Percentiles rank a stretch among this genome's conserved stretches.
These are phyloP conservation scores for Naganishia vishniacii DNA, from an alignment of 768 basidiomycete species.

Conservation along the genomic window DNA sequence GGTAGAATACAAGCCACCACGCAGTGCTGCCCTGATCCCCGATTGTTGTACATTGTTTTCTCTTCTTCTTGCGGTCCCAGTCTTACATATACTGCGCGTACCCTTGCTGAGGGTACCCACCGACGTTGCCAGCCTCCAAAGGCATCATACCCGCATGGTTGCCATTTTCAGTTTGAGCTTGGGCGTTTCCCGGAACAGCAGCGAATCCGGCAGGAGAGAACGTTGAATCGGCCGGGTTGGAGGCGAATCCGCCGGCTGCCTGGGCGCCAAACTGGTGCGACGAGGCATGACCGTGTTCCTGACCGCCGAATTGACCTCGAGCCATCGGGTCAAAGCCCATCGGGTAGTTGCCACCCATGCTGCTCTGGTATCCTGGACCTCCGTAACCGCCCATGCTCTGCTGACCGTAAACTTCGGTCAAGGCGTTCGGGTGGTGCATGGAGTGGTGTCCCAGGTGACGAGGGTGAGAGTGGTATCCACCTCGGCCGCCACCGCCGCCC, in stretches of 20 bases:
- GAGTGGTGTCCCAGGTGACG: conserved; percentile 44
- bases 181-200: conserved; percentile 11
- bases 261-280: conserved; percentile 16
- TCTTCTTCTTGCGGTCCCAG: too few relatives aligned
- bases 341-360: conserved; percentile 22
- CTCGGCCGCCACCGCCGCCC: conserved; percentile 29
- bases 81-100: conserved; percentile 30
- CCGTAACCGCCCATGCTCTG: conserved; percentile 24
- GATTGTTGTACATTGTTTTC: conserved; percentile 9
- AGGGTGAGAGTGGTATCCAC: conserved; percentile 29
- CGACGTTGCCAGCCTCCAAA: conserved; percentile 22
- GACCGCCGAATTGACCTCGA: conserved; percentile 22
- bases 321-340: conserved; percentile 28
- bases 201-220: conserved; percentile 10
- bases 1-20: conserved; percentile 14
- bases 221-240: conserved; percentile 9
- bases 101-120: conserved; percentile 21
- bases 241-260: conserved; percentile 10
- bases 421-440: conserved; percentile 49
- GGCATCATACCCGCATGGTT: conserved; percentile 21
- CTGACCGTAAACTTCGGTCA: conserved; percentile 48
- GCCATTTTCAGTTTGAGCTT: conserved; percentile 13
- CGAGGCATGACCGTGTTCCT: conserved; percentile 12
- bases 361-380: conserved; percentile 27
- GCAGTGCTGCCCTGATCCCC: conserved; percentile 14